A percentile compares a stretch with the other conserved stretches of the same genome.
These are phyloP conservation scores for Penicillium sp. DNA, from an alignment of 2,329 filamentous ascomycete genomes.

Conservation along the genomic window DNA sequence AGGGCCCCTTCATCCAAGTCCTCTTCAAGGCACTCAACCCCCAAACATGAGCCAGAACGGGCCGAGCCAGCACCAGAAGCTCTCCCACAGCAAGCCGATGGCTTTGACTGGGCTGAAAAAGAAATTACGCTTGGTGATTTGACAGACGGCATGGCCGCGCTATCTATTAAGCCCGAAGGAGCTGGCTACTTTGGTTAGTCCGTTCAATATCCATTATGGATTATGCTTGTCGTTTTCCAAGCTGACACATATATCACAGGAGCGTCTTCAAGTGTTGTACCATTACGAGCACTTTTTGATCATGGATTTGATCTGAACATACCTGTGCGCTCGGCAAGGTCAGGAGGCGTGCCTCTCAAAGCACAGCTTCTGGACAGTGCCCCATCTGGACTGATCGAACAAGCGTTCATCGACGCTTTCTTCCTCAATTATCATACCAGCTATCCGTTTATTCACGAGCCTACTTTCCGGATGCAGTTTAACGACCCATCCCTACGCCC, in stretches of 20 bases:
- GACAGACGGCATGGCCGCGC: constrained; percentile 44
- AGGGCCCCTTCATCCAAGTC: constrained; percentile 38
- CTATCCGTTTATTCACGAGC: constrained; percentile 52
- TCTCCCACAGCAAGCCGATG: constrained; percentile 41
- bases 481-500: constrained; percentile 46
- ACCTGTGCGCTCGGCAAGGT: constrained; percentile 31
- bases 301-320: constrained; percentile 44
- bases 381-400: constrained; percentile 41
- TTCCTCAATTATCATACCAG: constrained; percentile 50
- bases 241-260: constrained; percentile 21
- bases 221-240: not conserved
- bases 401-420: constrained; percentile 48
- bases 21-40: constrained; percentile 42
- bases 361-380: constrained; percentile 40
- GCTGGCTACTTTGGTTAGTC: constrained; percentile 40
- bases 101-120: constrained; percentile 42
- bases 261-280: constrained; percentile 43
- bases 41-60: constrained; percentile 36
- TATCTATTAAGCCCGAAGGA: constrained; percentile 43
- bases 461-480: constrained; percentile 50
- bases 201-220: not conserved
- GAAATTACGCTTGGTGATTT: constrained; percentile 41
- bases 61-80: constrained; percentile 47
- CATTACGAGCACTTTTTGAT: constrained; percentile 39
- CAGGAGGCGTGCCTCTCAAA: constrained; percentile 37